These are phyloP conservation scores for Emmonsia crescens DNA, from an alignment of 2,329 filamentous ascomycete species.

Conservation along the genomic window DNA sequence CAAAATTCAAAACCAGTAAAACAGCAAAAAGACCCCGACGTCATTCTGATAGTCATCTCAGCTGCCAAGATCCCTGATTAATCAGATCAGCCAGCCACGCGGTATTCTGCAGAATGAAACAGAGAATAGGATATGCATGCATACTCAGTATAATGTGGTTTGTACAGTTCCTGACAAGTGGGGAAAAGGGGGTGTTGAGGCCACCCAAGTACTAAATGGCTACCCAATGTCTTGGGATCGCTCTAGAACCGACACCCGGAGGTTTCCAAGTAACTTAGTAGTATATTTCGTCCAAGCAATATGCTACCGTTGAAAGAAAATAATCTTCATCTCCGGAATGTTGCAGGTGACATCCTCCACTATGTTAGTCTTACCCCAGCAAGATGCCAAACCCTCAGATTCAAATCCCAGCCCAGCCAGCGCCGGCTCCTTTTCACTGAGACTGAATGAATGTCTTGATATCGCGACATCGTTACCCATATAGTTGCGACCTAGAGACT, in stretches of 20 bases:
- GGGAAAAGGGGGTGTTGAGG: not conserved
- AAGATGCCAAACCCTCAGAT: not conserved
- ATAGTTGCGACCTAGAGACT: not conserved
- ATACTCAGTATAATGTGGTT: not conserved
- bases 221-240: not conserved
- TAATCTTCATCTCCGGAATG: not conserved
- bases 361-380: not conserved
- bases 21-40: not conserved
- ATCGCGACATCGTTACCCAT: not conserved
- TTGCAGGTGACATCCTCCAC: not conserved
- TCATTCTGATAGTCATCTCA: not conserved
- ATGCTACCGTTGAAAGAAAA: not conserved
- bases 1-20: not conserved
- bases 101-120: not conserved
- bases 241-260: not conserved
- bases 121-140: not conserved
- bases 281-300: not conserved
- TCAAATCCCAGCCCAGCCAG: not conserved
- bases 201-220: not conserved
- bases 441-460: not conserved
- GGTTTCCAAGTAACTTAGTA: not conserved
- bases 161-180: not conserved
- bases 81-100: not conserved
- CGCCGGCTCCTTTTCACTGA: not conserved
- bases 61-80: not conserved